Conservation (phyloP, 202 grass and related monocot genomes). For the Bolboschoenoplectus hybrid region DNA sequence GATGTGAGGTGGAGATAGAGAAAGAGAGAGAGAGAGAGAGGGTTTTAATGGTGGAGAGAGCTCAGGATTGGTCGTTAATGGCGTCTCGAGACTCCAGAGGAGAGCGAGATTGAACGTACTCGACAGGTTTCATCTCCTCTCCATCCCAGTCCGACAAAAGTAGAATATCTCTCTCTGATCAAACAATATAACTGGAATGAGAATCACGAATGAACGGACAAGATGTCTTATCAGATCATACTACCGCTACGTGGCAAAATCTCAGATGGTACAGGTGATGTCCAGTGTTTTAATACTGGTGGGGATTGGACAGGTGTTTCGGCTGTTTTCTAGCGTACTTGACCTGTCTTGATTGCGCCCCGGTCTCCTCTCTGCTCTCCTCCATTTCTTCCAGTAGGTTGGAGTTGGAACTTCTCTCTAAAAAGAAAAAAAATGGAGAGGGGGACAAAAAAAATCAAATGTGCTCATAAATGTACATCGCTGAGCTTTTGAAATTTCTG, state of each 20-base stretch:
- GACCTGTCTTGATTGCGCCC: background rate
- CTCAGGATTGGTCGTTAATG: conserved; percentile 53
- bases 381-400: background rate
- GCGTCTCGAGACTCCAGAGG: conserved; percentile 31
- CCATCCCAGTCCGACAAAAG: background rate
- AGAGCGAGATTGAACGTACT: conserved; percentile 45
- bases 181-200: background rate
- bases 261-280: background rate
- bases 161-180: background rate
- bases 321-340: background rate
- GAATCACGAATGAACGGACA: background rate
- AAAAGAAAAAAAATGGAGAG: background rate
- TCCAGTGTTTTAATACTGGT: background rate
- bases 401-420: background rate
- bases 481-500: background rate
- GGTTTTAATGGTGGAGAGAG: conserved; percentile 44
- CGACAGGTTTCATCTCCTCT: background rate
- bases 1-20: background rate
- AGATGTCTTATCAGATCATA: background rate
- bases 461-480: background rate
- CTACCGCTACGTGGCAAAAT: background rate
- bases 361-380: background rate
- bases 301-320: background rate
- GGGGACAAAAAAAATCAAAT: background rate
- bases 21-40: conserved; percentile 1